Evolutionary conservation across 2,329 filamentous ascomycete species (phyloP).

Genomic region (Venturia asperata): DNA sequence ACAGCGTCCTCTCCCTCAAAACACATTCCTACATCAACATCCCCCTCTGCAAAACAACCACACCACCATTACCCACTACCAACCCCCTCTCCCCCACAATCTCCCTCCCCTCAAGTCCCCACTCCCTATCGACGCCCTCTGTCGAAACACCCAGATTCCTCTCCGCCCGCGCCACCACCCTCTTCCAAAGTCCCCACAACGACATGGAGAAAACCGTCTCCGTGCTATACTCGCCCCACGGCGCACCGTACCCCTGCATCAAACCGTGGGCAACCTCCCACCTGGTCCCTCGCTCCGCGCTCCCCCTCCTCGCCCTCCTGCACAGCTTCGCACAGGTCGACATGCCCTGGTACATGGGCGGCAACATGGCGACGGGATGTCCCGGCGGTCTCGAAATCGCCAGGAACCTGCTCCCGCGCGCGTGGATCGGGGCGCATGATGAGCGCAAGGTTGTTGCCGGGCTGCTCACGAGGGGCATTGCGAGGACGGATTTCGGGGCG

Average conservation of each 20-base stretch:
- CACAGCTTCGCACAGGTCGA: slow-evolving; percentile 56
- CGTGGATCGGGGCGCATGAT: slow-evolving; percentile 58
- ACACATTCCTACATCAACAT: slow-evolving; percentile 12
- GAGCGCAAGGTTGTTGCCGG: slow-evolving; percentile 43
- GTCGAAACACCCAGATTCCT: slow-evolving; percentile 27
- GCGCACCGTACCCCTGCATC: slow-evolving; percentile 49
- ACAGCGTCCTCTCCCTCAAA: slow-evolving; percentile 30
- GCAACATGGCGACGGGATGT: slow-evolving; percentile 49
- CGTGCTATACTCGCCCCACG: slow-evolving; percentile 59
- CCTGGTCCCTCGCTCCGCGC: slow-evolving; percentile 47
- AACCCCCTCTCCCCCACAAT: neutral
- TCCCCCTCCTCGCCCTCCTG: slow-evolving; percentile 57
- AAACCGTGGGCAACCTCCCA: slow-evolving; percentile 51
- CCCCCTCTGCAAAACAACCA: neutral
- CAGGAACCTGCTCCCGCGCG: slow-evolving; percentile 44
- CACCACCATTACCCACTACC: neutral
- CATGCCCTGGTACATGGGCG: slow-evolving; percentile 56
- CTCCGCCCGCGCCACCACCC: slow-evolving; percentile 24
- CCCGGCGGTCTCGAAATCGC: slow-evolving; percentile 53
- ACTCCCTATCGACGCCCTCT: slow-evolving; percentile 21
- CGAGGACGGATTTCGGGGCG: neutral
- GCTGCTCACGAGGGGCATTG: neutral
- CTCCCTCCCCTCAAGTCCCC: slow-evolving; percentile 18
- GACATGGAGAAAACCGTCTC: slow-evolving; percentile 46
- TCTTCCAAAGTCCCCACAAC: slow-evolving; percentile 26